phyloP scores from a whole-genome alignment of 257 asterid species.

The Handroanthus guayacan region DNA sequence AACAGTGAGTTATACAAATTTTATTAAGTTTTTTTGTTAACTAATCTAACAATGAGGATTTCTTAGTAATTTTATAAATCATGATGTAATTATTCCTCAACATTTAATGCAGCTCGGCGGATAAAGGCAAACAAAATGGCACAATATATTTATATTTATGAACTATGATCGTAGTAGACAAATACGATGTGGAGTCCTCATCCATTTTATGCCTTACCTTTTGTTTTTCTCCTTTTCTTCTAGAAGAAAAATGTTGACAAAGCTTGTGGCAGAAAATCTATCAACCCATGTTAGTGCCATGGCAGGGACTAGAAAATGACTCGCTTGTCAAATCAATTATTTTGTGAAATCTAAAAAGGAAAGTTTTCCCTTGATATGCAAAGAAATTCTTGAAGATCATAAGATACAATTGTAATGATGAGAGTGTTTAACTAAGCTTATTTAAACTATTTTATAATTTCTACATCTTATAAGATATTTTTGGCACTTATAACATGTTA shows the following conservation, averaged over 20 bases:
- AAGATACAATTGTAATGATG: too few species aligned
- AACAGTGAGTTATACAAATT: too few species aligned
- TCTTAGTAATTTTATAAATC: too few species aligned
- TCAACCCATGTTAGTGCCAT: conserved; percentile 30
- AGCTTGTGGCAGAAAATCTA: conserved; percentile 21
- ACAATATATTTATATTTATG: not conserved
- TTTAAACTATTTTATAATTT: too few species aligned
- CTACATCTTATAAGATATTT: too few species aligned
- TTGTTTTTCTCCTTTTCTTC: not conserved
- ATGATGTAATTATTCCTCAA: not conserved
- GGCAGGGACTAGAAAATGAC: conserved; percentile 50
- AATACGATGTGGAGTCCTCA: conserved; percentile 46
- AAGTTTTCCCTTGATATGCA: too few species aligned
- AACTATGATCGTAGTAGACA: conserved; percentile 33
- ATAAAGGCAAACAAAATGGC: conserved; percentile 24
- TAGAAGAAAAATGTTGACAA: conserved; percentile 17
- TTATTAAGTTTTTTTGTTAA: too few species aligned
- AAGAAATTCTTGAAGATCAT: too few species aligned
- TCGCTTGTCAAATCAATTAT: not conserved
- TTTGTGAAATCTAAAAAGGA: too few species aligned
- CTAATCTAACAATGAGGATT: too few species aligned
- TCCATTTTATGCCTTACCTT: conserved; percentile 34
- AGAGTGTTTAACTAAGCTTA: too few species aligned
- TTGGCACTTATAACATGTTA: too few species aligned
- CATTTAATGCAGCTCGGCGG: not conserved